phyloP scores from a whole-genome alignment of 345 rosid genomes.

The Theobroma cacao region DNA sequence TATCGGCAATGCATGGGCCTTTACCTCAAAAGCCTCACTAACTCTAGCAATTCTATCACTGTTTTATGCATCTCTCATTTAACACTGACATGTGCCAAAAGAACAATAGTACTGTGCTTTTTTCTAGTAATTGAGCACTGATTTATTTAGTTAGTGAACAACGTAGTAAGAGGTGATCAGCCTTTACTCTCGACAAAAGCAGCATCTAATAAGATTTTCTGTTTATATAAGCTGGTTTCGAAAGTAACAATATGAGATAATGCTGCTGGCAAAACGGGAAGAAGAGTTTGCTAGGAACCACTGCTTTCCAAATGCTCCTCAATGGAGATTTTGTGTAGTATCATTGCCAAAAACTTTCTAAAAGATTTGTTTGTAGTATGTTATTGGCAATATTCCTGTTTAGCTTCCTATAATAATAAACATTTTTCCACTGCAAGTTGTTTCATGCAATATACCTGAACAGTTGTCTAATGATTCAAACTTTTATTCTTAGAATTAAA shows the following conservation, averaged over 20 bases:
- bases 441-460: not conserved
- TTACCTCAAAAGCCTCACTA: not conserved
- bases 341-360: not conserved
- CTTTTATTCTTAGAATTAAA: not conserved
- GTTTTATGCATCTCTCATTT: not conserved
- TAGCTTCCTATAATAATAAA: not conserved
- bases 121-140: not conserved
- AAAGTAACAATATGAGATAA: not conserved
- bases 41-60: not conserved
- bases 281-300: not conserved
- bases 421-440: not conserved
- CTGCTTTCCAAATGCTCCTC: too few species aligned
- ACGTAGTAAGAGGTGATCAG: not conserved
- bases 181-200: not conserved
- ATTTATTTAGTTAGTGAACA: not conserved
- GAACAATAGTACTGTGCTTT: not conserved
- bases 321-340: not conserved
- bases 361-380: too few species aligned
- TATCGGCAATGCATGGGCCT: not conserved
- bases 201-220: not conserved
- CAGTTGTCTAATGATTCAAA: not conserved
- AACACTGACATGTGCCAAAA: not conserved
- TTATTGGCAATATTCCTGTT: too few species aligned
- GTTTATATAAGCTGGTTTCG: too few species aligned
- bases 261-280: not conserved